Evolutionary conservation across 2,329 filamentous ascomycete genomes (phyloP).

Genomic region (Xylaria polymorpha): DNA sequence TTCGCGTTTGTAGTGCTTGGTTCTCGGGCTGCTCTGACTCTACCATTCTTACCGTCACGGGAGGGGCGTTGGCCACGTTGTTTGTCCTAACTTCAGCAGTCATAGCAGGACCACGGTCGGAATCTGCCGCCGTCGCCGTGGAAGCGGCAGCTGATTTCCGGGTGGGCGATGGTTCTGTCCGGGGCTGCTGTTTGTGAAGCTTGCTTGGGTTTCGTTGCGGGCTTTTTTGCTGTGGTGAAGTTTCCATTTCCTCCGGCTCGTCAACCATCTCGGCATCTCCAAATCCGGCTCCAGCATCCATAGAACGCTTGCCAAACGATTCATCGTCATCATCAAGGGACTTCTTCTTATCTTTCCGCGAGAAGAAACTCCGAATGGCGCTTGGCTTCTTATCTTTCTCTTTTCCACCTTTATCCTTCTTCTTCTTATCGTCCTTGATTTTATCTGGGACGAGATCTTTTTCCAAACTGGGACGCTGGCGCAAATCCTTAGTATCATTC

Average conservation of each 20-base stretch:
- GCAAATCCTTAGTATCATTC: constrained; percentile 59
- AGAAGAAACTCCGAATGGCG: constrained; percentile 69
- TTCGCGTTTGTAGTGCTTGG: constrained; percentile 52
- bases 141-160: constrained; percentile 53
- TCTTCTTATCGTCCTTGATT: constrained; percentile 72
- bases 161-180: constrained; percentile 60
- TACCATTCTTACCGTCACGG: constrained; percentile 67
- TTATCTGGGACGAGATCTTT: constrained; percentile 59
- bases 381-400: constrained; percentile 59
- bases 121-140: constrained; percentile 48
- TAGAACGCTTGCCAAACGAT: constrained; percentile 70
- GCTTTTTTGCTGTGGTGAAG: constrained; percentile 61
- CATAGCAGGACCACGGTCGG: constrained; percentile 52
- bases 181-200: constrained; percentile 74
- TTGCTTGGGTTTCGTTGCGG: constrained; percentile 72
- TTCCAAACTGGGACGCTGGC: constrained; percentile 69
- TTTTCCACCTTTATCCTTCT: constrained; percentile 70
- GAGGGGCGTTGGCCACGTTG: constrained; percentile 66
- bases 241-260: constrained; percentile 59
- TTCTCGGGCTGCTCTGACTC: constrained; percentile 62
- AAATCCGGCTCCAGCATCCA: constrained; percentile 60
- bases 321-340: constrained; percentile 69
- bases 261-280: constrained; percentile 57
- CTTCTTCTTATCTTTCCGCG: constrained; percentile 70
- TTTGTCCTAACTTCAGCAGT: constrained; percentile 56